These are phyloP conservation scores for Xylariales sp. DNA, from an alignment of 2,329 filamentous ascomycete species.

Conservation along the genomic window DNA sequence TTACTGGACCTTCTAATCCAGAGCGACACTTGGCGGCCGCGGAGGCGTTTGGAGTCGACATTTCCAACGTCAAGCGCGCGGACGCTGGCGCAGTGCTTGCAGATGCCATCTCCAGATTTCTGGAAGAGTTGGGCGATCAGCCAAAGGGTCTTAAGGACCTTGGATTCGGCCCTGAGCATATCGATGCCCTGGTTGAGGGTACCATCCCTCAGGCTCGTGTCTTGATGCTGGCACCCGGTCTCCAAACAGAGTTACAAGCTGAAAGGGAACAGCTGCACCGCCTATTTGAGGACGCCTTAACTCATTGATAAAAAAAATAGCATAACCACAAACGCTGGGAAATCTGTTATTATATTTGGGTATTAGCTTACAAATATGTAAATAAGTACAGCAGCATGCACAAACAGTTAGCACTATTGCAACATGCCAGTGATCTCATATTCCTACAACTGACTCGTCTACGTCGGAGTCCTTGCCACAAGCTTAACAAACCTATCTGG, in stretches of 20 bases:
- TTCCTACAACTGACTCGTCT: no score
- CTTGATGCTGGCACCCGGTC: slow-evolving; percentile 81
- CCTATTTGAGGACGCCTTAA: slow-evolving; percentile 61
- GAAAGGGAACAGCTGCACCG: slow-evolving; percentile 68
- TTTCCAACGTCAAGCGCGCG: slow-evolving; percentile 81
- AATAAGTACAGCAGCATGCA: no score
- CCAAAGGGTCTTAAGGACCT: slow-evolving; percentile 79
- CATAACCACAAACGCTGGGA: no score
- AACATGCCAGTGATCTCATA: no score
- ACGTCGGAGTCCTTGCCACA: no score
- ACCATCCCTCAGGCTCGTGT: slow-evolving; percentile 91
- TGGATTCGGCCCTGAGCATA: slow-evolving; percentile 71
- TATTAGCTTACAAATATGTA: no score
- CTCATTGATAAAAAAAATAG: slow-evolving; percentile 28
- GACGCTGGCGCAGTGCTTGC: slow-evolving; percentile 84
- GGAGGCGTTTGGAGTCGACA: slow-evolving; percentile 86
- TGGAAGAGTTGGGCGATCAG: slow-evolving; percentile 83
- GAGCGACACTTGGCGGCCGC: slow-evolving; percentile 87
- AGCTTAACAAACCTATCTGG: no score
- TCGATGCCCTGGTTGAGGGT: slow-evolving; percentile 85
- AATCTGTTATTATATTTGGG: no score
- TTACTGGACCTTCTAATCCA: slow-evolving; percentile 87
- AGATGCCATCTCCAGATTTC: slow-evolving; percentile 77
- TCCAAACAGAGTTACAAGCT: slow-evolving; percentile 64
- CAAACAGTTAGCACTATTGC: no score